A percentile compares a stretch with the other conserved stretches of the same genome.
Conservation (phyloP, 306 rosid species). For the Senna tora region DNA sequence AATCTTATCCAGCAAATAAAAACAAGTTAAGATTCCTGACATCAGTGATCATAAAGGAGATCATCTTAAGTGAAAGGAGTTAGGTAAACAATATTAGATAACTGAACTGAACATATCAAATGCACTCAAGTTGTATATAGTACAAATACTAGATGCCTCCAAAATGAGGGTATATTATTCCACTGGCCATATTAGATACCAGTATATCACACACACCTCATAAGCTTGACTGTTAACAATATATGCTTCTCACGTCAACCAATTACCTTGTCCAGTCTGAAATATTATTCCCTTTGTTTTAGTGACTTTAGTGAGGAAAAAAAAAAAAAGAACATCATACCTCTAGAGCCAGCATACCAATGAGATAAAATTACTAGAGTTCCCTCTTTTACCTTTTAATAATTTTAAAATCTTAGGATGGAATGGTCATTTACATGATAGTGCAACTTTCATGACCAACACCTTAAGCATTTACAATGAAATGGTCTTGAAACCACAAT, state of each 20-base stretch:
- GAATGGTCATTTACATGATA: background rate
- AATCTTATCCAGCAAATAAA: background rate
- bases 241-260: background rate
- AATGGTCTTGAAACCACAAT: background rate
- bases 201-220: no score
- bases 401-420: background rate
- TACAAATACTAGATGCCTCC: background rate
- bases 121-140: background rate
- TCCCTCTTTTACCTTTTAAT: background rate
- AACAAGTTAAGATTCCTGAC: background rate
- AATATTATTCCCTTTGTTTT: background rate
- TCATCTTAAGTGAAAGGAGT: background rate
- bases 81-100: background rate
- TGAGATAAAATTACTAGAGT: background rate
- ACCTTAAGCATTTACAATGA: background rate
- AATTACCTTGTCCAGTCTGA: conserved; percentile 17
- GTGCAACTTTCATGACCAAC: background rate
- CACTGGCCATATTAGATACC: background rate
- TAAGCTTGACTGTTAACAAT: background rate
- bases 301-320: background rate
- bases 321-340: background rate
- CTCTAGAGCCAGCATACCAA: conserved; percentile 8
- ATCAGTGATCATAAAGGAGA: background rate
- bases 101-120: background rate
- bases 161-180: background rate